Conservation (phyloP, 352 stramenopile genomes). For the Globisporangium iwayamae region DNA sequence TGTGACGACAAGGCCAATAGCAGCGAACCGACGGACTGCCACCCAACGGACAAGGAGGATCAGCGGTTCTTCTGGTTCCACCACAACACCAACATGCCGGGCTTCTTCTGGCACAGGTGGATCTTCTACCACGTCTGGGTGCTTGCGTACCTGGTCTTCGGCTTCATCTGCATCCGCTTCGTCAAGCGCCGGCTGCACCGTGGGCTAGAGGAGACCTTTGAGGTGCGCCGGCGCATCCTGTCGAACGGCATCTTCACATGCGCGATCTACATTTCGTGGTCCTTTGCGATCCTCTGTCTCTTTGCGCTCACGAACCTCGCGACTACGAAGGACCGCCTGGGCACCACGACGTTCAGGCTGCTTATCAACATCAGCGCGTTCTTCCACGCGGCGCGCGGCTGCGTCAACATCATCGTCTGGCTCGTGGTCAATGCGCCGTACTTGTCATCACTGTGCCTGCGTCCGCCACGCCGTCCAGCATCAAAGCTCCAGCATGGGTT, state of each 20-base stretch:
- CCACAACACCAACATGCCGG: constrained; percentile 71
- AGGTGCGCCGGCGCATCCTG: constrained; percentile 74
- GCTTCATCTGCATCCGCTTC: constrained; percentile 66
- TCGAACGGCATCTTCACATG: constrained; percentile 77
- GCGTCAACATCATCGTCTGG: constrained; percentile 87
- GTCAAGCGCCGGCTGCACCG: constrained; percentile 69
- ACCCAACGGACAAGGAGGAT: constrained; percentile 12
- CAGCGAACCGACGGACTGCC: constrained; percentile 12
- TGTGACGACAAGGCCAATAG: background rate
- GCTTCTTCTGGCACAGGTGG: constrained; percentile 82
- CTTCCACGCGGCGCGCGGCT: constrained; percentile 66
- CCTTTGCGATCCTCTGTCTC: constrained; percentile 60
- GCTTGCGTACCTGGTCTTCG: constrained; percentile 74
- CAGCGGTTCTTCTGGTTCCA: constrained; percentile 82
- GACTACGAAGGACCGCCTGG: constrained; percentile 32
- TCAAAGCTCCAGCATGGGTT: constrained; percentile 10
- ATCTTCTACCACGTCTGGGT: constrained; percentile 82
- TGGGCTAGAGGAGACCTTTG: constrained; percentile 83
- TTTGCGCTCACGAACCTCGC: constrained; percentile 63
- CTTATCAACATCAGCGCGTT: constrained; percentile 79
- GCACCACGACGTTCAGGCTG: constrained; percentile 39
- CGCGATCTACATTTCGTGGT: constrained; percentile 85
- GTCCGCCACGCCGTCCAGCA: background rate
- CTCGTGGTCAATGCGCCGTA: constrained; percentile 71
- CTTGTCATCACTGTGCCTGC: constrained; percentile 36